These are phyloP conservation scores for Metschnikowia vanudenii DNA, from an alignment of 805 yeast species.

Conservation along the genomic window DNA sequence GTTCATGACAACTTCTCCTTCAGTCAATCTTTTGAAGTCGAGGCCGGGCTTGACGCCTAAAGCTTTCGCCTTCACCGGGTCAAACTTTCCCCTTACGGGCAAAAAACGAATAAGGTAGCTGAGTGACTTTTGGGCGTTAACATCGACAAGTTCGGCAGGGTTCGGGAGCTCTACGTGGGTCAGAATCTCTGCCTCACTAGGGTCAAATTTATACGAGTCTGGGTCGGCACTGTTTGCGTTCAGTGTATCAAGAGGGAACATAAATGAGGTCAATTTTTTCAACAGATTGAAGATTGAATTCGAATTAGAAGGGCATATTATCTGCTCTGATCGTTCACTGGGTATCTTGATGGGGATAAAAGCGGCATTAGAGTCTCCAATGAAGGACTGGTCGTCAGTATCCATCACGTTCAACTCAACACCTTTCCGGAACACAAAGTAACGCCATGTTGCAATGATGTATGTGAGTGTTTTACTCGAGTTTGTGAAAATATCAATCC, in stretches of 20 bases:
- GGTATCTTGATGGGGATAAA: slow-evolving; percentile 38
- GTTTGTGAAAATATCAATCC: slow-evolving; percentile 52
- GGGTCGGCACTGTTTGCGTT: slow-evolving; percentile 38
- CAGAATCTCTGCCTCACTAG: slow-evolving; percentile 37
- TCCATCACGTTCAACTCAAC: slow-evolving; percentile 46
- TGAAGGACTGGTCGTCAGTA: slow-evolving; percentile 27
- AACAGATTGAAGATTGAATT: slow-evolving; percentile 19
- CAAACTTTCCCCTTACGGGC: slow-evolving; percentile 75
- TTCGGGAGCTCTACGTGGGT: slow-evolving; percentile 36
- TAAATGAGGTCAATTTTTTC: slow-evolving; percentile 43
- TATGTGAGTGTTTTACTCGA: slow-evolving; percentile 36
- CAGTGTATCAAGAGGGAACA: slow-evolving; percentile 57
- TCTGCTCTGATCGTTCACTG: neutral
- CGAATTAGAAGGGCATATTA: neutral
- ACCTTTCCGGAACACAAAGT: slow-evolving; percentile 80
- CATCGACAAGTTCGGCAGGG: slow-evolving; percentile 23
- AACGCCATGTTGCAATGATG: slow-evolving; percentile 78
- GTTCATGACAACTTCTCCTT: slow-evolving; percentile 56
- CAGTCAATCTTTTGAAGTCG: slow-evolving; percentile 55
- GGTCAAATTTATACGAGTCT: slow-evolving; percentile 37
- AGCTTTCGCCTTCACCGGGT: slow-evolving; percentile 58
- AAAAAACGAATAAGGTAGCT: slow-evolving; percentile 66
- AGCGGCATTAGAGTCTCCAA: slow-evolving; percentile 37
- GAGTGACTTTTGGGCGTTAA: slow-evolving; percentile 46
- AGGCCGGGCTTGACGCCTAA: slow-evolving; percentile 71